A percentile compares a stretch with the other conserved stretches of the same genome.
Evolutionary conservation across 2,329 filamentous ascomycete genomes (phyloP).

Genomic region (Neonectria sp.): DNA sequence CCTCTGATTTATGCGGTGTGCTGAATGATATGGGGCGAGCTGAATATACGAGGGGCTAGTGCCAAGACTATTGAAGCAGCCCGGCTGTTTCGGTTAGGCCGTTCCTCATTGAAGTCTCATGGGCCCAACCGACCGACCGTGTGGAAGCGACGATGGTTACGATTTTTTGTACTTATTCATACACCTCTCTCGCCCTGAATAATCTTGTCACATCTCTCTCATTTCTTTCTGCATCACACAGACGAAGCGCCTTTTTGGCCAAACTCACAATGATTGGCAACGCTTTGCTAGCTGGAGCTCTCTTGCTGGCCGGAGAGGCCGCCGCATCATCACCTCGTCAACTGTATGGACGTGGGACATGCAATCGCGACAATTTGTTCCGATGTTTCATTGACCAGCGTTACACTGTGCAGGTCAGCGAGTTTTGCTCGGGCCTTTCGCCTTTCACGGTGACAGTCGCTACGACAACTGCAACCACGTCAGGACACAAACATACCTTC

Average conservation of each 20-base stretch:
- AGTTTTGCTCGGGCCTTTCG: conserved; percentile 38
- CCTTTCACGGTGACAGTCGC: conserved; percentile 37
- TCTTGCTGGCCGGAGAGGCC: conserved; percentile 18
- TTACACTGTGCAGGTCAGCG: conserved; percentile 37
- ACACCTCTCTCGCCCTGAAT: neutral
- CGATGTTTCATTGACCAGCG: conserved; percentile 41
- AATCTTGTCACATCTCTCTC: neutral
- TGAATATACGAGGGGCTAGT: conserved; percentile 21
- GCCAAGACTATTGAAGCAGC: conserved; percentile 1
- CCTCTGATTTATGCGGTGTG: neutral
- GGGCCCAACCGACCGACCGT: neutral
- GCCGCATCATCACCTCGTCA: conserved; percentile 29
- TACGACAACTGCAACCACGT: conserved; percentile 34
- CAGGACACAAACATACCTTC: neutral
- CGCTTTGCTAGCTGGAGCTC: conserved; percentile 15
- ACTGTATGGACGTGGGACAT: conserved; percentile 28
- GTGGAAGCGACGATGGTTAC: neutral
- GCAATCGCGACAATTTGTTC: conserved; percentile 43
- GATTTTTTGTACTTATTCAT: neutral
- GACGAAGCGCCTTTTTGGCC: too few relatives aligned
- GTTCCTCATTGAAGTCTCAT: too few relatives aligned
- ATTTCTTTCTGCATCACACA: neutral
- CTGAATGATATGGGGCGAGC: neutral
- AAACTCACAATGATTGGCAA: conserved; percentile 15
- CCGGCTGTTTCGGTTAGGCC: neutral